Percentiles rank a stretch among this genome's conserved stretches.
These are phyloP conservation scores for Sphaerobolus stellatus DNA, from an alignment of 1,284 basidiomycete genomes.

Conservation along the genomic window DNA sequence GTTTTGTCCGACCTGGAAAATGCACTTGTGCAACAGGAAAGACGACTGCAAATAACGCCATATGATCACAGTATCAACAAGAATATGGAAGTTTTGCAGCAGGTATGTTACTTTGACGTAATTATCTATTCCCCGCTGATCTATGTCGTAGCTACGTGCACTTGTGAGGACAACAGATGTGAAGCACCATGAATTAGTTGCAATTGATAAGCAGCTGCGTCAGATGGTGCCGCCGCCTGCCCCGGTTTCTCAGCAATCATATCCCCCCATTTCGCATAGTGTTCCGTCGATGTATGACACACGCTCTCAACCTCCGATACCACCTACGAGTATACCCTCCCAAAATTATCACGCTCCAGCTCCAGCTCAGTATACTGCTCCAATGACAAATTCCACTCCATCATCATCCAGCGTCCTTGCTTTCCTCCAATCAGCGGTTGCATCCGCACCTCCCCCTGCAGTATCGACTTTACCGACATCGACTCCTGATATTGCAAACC, in stretches of 20 bases:
- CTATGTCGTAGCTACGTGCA: constrained; percentile 57
- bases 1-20: constrained; percentile 81
- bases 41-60: constrained; percentile 60
- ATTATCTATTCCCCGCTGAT: constrained; percentile 12
- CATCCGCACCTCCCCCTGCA: constrained; percentile 26
- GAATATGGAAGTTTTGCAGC: constrained; percentile 69
- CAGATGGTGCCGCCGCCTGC: constrained; percentile 30
- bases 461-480: constrained; percentile 30
- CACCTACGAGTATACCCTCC: constrained; percentile 19
- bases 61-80: constrained; percentile 62
- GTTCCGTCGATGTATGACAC: constrained; percentile 23
- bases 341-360: constrained; percentile 21
- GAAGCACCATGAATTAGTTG: constrained; percentile 75
- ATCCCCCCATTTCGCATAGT: constrained; percentile 27
- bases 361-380: constrained; percentile 17
- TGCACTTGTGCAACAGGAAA: constrained; percentile 73
- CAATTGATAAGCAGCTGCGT: constrained; percentile 78
- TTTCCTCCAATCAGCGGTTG: too few species aligned
- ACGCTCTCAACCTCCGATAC: constrained; percentile 24
- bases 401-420: constrained; percentile 16
- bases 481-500: constrained; percentile 50
- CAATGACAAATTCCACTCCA: constrained; percentile 20
- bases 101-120: constrained; percentile 49
- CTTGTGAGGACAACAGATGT: constrained; percentile 74
- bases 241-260: constrained; percentile 11